phyloP scores from a whole-genome alignment of 2,329 filamentous ascomycete species.

The Drechslera avenae region DNA sequence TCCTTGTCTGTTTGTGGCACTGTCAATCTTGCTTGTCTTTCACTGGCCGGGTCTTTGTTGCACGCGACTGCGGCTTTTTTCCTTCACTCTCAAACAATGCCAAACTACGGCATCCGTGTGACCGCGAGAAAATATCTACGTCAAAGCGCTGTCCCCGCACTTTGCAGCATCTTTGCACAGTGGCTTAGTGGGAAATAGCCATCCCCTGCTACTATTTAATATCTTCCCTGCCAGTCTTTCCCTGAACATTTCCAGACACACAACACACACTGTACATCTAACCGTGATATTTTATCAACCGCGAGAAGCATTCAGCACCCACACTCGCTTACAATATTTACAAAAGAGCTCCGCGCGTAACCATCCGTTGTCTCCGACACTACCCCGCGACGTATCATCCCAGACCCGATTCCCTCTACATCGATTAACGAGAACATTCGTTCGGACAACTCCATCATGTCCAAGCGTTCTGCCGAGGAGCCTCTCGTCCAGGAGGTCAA shows the following conservation, averaged over 20 bases:
- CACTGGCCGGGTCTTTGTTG: constrained; percentile 6
- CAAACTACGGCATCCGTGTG: constrained; percentile 2
- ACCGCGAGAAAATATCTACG: background rate
- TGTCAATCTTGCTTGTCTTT: constrained; percentile 5
- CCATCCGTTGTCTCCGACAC: background rate
- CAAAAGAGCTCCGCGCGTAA: background rate
- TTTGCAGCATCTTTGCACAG: constrained; percentile 3
- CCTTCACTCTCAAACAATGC: constrained; percentile 4
- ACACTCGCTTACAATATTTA: background rate
- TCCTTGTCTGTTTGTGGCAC: constrained; percentile 15
- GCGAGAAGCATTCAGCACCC: background rate
- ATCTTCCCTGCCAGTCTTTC: background rate
- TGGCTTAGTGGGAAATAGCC: background rate
- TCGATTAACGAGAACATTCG: too few relatives aligned
- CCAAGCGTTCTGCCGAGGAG: constrained; percentile 10
- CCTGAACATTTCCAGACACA: background rate
- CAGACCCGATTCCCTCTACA: background rate
- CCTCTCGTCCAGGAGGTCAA: background rate
- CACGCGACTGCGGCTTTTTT: background rate
- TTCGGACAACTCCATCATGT: constrained; percentile 7
- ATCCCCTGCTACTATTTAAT: constrained; percentile 6
- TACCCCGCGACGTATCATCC: background rate
- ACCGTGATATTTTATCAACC: background rate
- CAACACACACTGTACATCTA: background rate
- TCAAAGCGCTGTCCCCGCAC: constrained; percentile 6